phyloP scores from a whole-genome alignment of 768 basidiomycete species.

The Multifurca ochricompacta region DNA sequence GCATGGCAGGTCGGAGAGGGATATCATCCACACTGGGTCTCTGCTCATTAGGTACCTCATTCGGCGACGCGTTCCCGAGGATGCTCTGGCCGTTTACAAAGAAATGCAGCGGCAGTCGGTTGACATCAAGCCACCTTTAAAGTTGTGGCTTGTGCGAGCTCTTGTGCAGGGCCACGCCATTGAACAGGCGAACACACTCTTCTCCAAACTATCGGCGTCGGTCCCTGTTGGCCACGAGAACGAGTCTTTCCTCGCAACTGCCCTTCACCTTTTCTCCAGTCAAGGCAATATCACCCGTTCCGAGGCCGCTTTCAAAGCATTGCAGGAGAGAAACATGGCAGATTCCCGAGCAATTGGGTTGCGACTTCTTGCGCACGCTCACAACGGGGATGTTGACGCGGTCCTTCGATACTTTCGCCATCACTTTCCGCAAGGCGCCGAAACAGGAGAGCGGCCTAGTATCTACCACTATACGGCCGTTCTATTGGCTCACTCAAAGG shows the following conservation, averaged over 20 bases:
- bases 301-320: slow-evolving; percentile 35
- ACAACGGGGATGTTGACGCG: slow-evolving; percentile 33
- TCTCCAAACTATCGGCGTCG: slow-evolving; percentile 26
- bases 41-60: slow-evolving; percentile 15
- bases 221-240: slow-evolving; percentile 13
- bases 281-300: slow-evolving; percentile 42
- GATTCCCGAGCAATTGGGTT: slow-evolving; percentile 31
- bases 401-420: slow-evolving; percentile 46
- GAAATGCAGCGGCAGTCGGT: slow-evolving; percentile 14
- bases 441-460: slow-evolving; percentile 33
- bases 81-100: slow-evolving; percentile 17
- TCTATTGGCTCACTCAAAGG: slow-evolving; percentile 45
- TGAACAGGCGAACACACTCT: slow-evolving; percentile 39
- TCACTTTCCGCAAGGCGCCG: slow-evolving; percentile 37
- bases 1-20: not conserved
- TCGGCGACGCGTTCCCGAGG: slow-evolving; percentile 14
- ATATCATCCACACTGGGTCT: not conserved
- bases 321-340: slow-evolving; percentile 28
- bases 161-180: slow-evolving; percentile 24
- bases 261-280: slow-evolving; percentile 45
- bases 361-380: slow-evolving; percentile 51
- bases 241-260: slow-evolving; percentile 29
- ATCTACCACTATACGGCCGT: slow-evolving; percentile 48
- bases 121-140: not conserved
- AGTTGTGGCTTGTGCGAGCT: slow-evolving; percentile 15